Evolutionary conservation across 306 rosid genomes (phyloP), one percentile per base, ranked within the genome.

Genomic region (Gastrolobium bilobum): DNA sequence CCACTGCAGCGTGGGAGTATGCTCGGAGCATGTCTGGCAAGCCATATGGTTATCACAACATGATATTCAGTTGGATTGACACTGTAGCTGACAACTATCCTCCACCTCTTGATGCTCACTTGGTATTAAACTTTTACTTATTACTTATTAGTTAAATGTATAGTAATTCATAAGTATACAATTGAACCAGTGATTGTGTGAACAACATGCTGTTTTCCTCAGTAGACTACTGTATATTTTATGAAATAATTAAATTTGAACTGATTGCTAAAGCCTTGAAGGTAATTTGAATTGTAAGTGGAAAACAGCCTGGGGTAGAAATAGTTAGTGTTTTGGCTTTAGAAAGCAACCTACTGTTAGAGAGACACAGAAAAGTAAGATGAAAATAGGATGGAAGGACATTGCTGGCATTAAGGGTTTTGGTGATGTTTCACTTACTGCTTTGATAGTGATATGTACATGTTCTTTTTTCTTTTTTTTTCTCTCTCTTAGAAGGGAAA

Each of bases 91-190:
- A 93, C 74, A 93, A 93, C 88, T 93, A 87, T 86, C 98, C 98
- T 61, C 98, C 98, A 58, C 98, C 98, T 93, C 98, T 93, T 86
- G 98, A 93, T 91, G 94, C 98, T 88, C 94, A 93, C 94, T 89
- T 91, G 94, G 94, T 93, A 87, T 13, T 69, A 47, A 42, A 52
- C 38, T 40, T 81, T 72, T 20, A 54, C 51, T 44, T 9, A 8
- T 26, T 30, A 66, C 46, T 6, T 73, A 35, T 6, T 37, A 42
- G 46, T 62, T 61, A 8, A 29, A 39, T 37, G 29, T 66, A 43
- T 66, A 31, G 40, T 14, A 71, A 71, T 43, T 42, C 7, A 7
- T 44, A 44, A 81, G 15, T 77, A 26, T 77, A 67, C 72, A 7
- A 15, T 61, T 52, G 74, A 81, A 50, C 48, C 44, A 62, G 56